phyloP scores from a whole-genome alignment of 1,139 yeast species.

The Kodamaea ohmeri region DNA sequence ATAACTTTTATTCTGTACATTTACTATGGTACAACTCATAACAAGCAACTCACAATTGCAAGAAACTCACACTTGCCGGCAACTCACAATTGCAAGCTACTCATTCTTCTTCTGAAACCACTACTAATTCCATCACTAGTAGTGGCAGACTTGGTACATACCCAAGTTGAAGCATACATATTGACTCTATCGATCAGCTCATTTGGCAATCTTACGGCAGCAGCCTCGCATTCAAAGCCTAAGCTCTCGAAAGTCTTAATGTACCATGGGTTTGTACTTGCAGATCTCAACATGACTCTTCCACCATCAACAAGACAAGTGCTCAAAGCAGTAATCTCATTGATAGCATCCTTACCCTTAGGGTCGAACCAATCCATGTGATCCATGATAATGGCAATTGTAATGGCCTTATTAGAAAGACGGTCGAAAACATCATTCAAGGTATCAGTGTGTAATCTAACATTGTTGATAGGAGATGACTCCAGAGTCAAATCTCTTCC shows the following conservation, averaged over 20 bases:
- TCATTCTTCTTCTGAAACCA: constrained; percentile 34
- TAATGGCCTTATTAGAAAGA: constrained; percentile 57
- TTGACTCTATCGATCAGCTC: constrained; percentile 72
- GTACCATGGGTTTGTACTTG: constrained; percentile 76
- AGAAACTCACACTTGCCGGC: constrained; percentile 29
- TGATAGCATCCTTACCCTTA: constrained; percentile 56
- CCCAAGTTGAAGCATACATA: constrained; percentile 90
- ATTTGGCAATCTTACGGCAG: constrained; percentile 63
- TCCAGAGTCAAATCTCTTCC: constrained; percentile 23
- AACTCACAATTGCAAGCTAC: constrained; percentile 36
- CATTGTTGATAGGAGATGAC: constrained; percentile 53
- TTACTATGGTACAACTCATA: background rate
- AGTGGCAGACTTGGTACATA: constrained; percentile 54
- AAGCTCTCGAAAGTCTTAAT: constrained; percentile 60
- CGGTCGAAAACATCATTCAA: constrained; percentile 72
- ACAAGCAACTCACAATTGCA: constrained; percentile 26
- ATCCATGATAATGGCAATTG: constrained; percentile 83
- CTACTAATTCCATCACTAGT: constrained; percentile 13
- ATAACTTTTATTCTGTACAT: background rate
- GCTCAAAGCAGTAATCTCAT: constrained; percentile 64
- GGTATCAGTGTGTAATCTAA: constrained; percentile 77
- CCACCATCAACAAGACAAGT: constrained; percentile 66
- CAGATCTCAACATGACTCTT: constrained; percentile 73
- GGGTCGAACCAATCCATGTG: constrained; percentile 92
- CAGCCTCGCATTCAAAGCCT: constrained; percentile 68